A percentile compares a stretch with the other conserved stretches of the same genome.
phyloP scores from a whole-genome alignment of 345 rosid species.

The Xanthoceras sorbifolium region DNA sequence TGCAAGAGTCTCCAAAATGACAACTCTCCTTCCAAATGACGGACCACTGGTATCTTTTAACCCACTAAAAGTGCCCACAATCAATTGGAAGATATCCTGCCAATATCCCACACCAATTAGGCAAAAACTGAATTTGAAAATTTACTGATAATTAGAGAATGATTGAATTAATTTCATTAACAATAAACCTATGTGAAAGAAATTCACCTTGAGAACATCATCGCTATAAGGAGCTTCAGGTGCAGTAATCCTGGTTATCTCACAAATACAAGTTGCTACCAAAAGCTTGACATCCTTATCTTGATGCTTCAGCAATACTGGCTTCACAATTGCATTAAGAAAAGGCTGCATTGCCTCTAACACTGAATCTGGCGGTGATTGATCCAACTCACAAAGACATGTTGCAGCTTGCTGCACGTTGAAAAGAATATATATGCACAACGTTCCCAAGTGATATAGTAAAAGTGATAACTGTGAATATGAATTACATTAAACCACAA shows the following conservation, averaged over 20 bases:
- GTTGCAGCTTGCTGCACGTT: constrained; percentile 78
- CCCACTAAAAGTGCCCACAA: constrained; percentile 83
- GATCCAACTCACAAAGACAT: constrained; percentile 86
- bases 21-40: constrained; percentile 89
- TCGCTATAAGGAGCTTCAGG: constrained; percentile 95
- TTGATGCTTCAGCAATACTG: constrained; percentile 82
- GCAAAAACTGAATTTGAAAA: constrained; percentile 21
- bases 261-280: constrained; percentile 94
- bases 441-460: constrained; percentile 1
- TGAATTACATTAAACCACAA: constrained; percentile 3
- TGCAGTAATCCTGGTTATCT: constrained; percentile 96
- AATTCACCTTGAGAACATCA: constrained; percentile 73
- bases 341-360: constrained; percentile 83
- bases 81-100: constrained; percentile 89
- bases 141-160: background rate
- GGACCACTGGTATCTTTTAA: constrained; percentile 81
- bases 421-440: constrained; percentile 15
- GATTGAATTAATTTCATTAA: constrained; percentile 9
- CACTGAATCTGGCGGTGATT: constrained; percentile 67
- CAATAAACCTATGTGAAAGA: constrained; percentile 17
- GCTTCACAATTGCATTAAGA: constrained; percentile 73
- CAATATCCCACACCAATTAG: constrained; percentile 24
- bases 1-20: constrained; percentile 92
- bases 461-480: background rate
- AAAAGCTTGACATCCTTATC: constrained; percentile 94